Evolutionary conservation across 2,329 filamentous ascomycete species (phyloP), one percentile per base, ranked within the genome.

Genomic region (Simplicillium aogashimaense): DNA sequence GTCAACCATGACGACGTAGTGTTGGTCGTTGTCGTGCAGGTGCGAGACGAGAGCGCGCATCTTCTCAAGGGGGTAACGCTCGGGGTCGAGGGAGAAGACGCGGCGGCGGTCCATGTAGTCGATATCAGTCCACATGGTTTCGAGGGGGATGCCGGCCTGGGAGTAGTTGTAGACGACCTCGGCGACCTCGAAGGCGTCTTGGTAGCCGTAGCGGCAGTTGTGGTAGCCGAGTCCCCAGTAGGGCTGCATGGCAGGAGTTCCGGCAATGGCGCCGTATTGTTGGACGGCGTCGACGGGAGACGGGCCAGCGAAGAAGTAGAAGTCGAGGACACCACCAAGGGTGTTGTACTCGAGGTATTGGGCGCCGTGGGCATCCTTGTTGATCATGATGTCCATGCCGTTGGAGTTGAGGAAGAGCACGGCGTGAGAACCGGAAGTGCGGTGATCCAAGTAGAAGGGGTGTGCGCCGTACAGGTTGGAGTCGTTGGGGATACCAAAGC

Each of bases 331-430:
- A 9, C 86, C 86, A 7, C 86, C 85, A 1, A 90, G 68, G 1
- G 77, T 76, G 56, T 89, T 86, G 63, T 89, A 92, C 59, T 89
- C 83, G 5, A 92, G 70, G 43, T 81, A 86, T 50, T 87, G 77
- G 7, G 73, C 68, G 7, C 70, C 66, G 17, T 67, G 58, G 5
- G 66, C 60, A 2, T 73, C 74, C 44, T 77, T 73, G 54, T 86
- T 74, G 56, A 89, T 78, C 49, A 81, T 81, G 55, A 89, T 69
- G 44, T 89, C 83, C 79, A 88, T 88, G 29, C 76, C 83, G 50
- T 86, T 82, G 11, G 78, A 81, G 57, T 85, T 86, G 47, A 83
- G 60, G 17, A 86, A 63, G 54, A 86, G 81, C 3, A 86, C 83
- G 14, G 81, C 70, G 63, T 85, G 55, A 44, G 80, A 61, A 52